Evolutionary conservation across 2,329 filamentous ascomycete genomes (phyloP).

Genomic region (Anisogramma anomala): DNA sequence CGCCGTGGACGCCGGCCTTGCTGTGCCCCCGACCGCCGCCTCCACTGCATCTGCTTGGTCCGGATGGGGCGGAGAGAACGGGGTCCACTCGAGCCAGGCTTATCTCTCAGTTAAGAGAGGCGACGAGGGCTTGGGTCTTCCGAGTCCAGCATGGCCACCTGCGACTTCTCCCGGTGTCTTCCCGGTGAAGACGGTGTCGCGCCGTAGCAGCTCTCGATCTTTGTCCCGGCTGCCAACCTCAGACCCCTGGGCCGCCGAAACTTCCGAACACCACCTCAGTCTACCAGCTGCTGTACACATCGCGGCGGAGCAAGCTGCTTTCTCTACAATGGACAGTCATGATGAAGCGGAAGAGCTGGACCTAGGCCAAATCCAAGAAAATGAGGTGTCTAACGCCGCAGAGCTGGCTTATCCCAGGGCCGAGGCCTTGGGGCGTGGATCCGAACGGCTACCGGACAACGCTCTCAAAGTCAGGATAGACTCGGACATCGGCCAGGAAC

Average conservation of each 20-base stretch:
- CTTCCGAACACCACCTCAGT: constrained; percentile 15
- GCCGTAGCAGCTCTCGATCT: constrained; percentile 13
- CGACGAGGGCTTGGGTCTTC: constrained; percentile 24
- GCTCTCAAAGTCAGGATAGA: not conserved
- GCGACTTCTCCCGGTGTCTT: constrained; percentile 26
- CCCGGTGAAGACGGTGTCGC: constrained; percentile 17
- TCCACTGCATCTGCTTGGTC: constrained; percentile 21
- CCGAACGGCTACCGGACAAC: not conserved
- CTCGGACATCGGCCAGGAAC: not conserved
- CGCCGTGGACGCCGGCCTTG: constrained; percentile 19
- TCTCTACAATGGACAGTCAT: constrained; percentile 10
- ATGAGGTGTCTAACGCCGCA: not conserved
- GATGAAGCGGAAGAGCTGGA: constrained; percentile 8
- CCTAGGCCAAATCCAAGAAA: not conserved
- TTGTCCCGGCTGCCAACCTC: constrained; percentile 26
- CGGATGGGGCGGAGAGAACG: constrained; percentile 18
- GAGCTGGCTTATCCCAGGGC: not conserved
- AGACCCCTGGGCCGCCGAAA: constrained; percentile 31
- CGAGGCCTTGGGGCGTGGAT: not conserved
- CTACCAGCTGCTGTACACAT: constrained; percentile 8
- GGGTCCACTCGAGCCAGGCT: constrained; percentile 16
- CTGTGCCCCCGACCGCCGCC: constrained; percentile 16
- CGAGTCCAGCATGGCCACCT: constrained; percentile 31
- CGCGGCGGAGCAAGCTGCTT: constrained; percentile 11
- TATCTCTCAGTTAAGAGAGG: constrained; percentile 21